phyloP scores from a whole-genome alignment of 73 alveolate genomes.

The Diophrys sp. region DNA sequence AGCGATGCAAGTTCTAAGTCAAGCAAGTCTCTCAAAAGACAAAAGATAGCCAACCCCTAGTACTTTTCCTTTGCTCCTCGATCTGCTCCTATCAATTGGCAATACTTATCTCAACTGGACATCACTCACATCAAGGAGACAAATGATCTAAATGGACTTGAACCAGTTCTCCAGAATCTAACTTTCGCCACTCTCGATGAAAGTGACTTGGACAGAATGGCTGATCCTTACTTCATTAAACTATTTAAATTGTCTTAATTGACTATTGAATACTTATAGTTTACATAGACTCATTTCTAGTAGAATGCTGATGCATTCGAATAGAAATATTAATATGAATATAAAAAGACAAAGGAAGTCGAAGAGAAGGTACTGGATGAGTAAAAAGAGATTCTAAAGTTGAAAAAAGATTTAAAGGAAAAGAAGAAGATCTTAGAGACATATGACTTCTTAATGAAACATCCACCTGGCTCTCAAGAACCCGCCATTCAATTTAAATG shows the following conservation, averaged over 20 bases:
- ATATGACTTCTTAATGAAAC: too few relatives aligned
- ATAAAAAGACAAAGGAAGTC: constrained; percentile 7
- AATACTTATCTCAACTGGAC: constrained; percentile 2
- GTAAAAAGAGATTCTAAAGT: constrained; percentile 19
- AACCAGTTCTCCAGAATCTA: constrained; percentile 20
- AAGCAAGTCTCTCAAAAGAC: neutral
- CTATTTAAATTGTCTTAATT: constrained; percentile 51
- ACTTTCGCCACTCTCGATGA: constrained; percentile 35
- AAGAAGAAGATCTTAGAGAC: too few relatives aligned
- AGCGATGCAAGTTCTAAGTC: neutral
- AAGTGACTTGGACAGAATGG: constrained; percentile 37
- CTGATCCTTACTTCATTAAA: constrained; percentile 47
- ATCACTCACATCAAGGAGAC: neutral
- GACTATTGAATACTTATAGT: constrained; percentile 45
- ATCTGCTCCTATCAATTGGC: neutral
- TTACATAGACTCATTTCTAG: constrained; percentile 22
- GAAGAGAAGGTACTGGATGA: constrained; percentile 39
- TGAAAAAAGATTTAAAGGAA: too few relatives aligned
- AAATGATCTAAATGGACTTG: neutral
- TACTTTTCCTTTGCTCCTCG: neutral
- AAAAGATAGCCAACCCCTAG: neutral
- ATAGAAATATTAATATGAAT: constrained; percentile 22
- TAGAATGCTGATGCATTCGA: constrained; percentile 20
- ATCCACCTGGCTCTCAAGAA: too few relatives aligned
- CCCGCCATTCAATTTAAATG: too few relatives aligned